A percentile compares a stretch with the other conserved stretches of the same genome.
These are phyloP conservation scores for Panicum hallii DNA, from an alignment of 202 grass and related monocot species.

Conservation along the genomic window DNA sequence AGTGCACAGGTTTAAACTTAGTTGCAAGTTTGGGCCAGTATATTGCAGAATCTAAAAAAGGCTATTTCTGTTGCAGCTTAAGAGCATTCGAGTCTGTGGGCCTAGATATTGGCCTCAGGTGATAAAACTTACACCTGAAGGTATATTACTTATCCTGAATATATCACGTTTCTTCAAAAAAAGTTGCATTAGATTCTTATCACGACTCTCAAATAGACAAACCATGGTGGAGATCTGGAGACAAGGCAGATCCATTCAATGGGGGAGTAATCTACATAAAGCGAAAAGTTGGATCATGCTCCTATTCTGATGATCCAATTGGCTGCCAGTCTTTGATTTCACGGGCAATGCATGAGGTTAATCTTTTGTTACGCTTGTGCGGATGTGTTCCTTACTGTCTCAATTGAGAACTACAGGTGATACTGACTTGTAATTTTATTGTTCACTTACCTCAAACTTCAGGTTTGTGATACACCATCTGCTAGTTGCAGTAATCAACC, in stretches of 20 bases:
- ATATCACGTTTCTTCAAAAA: constrained; percentile 36
- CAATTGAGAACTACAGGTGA: background rate
- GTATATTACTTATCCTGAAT: constrained; percentile 47
- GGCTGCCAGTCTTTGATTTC: constrained; percentile 97
- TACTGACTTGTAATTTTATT: constrained; percentile 32
- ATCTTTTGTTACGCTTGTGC: constrained; percentile 42
- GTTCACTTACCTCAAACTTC: constrained; percentile 31
- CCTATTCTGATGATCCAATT: constrained; percentile 91
- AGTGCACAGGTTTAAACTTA: background rate
- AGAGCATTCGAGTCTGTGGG: constrained; percentile 86
- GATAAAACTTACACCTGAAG: constrained; percentile 83
- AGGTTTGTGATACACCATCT: constrained; percentile 72
- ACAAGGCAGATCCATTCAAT: constrained; percentile 88
- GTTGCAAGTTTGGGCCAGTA: background rate
- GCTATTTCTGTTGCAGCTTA: constrained; percentile 73
- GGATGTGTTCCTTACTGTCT: constrained; percentile 12
- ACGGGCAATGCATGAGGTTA: constrained; percentile 95
- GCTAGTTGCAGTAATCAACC: constrained; percentile 42
- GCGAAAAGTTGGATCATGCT: constrained; percentile 98
- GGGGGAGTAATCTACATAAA: constrained; percentile 91
- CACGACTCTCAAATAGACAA: constrained; percentile 61
- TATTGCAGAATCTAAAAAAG: constrained; percentile 1
- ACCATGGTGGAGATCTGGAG: constrained; percentile 89
- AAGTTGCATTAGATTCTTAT: constrained; percentile 33
- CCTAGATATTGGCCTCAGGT: constrained; percentile 95